Conservation (phyloP, 768 basidiomycete species). For the Lactarius psammicola region DNA sequence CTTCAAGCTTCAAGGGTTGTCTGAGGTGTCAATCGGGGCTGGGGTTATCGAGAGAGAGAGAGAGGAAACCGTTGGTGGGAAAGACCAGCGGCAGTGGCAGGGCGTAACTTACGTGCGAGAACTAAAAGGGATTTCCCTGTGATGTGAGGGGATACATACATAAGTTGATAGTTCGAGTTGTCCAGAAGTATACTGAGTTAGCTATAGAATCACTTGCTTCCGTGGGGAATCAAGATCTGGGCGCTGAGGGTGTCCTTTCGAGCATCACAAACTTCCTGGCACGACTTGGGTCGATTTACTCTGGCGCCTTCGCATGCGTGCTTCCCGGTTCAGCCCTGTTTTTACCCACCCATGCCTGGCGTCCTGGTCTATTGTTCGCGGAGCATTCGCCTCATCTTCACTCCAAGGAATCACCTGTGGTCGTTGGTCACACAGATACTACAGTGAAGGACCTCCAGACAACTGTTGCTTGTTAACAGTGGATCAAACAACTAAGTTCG, state of each 20-base stretch:
- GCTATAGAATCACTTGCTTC: too few species aligned
- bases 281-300: too few species aligned
- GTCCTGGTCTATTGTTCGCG: background rate
- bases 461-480: background rate
- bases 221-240: background rate
- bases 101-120: background rate
- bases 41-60: background rate
- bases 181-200: background rate
- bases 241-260: background rate
- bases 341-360: background rate
- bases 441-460: too few species aligned
- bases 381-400: slow-evolving; percentile 17
- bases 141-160: background rate
- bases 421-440: too few species aligned
- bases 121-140: background rate
- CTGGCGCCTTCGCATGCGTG: too few species aligned
- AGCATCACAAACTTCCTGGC: too few species aligned
- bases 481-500: too few species aligned
- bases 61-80: background rate
- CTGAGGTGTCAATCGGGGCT: too few species aligned
- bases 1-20: background rate
- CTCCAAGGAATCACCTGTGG: too few species aligned
- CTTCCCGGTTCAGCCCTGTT: too few species aligned
- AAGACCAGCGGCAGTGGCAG: too few species aligned
- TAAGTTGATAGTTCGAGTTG: background rate